These are phyloP conservation scores for Fistulifera pelliculosa DNA, from an alignment of 108 stramenopile genomes.

Conservation along the genomic window DNA sequence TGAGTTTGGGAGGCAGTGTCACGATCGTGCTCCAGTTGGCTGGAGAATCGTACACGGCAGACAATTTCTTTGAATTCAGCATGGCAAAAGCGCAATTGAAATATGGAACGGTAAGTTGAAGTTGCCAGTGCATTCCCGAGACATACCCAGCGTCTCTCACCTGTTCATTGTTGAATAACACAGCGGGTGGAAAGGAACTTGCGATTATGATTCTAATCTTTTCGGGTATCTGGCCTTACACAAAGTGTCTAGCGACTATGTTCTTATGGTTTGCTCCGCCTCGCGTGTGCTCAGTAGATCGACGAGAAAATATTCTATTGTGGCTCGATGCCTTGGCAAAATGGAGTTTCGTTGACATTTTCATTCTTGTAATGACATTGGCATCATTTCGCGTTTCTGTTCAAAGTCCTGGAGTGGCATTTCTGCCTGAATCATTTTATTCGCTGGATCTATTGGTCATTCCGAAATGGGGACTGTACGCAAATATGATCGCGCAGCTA, in stretches of 20 bases:
- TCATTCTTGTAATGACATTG: conserved; percentile 56
- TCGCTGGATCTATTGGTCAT: conserved; percentile 57
- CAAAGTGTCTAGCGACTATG: conserved; percentile 55
- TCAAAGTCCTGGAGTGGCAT: conserved; percentile 48
- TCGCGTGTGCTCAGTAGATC: conserved; percentile 26
- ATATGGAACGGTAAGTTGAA: conserved; percentile 25
- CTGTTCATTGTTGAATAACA: background rate
- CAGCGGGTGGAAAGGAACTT: conserved; percentile 52
- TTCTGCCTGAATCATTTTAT: conserved; percentile 61
- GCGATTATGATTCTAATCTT: conserved; percentile 65
- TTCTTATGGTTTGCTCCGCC: conserved; percentile 64
- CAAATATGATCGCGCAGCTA: conserved; percentile 74
- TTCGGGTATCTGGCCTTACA: conserved; percentile 79
- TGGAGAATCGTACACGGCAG: conserved; percentile 35
- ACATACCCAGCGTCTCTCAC: too few species aligned
- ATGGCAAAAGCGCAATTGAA: conserved; percentile 64
- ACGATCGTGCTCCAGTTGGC: conserved; percentile 50
- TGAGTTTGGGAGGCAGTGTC: conserved; percentile 62
- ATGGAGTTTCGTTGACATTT: conserved; percentile 63
- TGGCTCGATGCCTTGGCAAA: conserved; percentile 78
- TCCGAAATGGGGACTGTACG: conserved; percentile 77
- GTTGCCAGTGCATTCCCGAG: background rate
- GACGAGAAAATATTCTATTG: conserved; percentile 42
- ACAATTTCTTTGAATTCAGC: conserved; percentile 50
- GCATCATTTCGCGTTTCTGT: conserved; percentile 64